Percentiles rank a stretch among this genome's conserved stretches.
phyloP scores from a whole-genome alignment of 2,329 filamentous ascomycete genomes.

The Pestalotiopsis sp. region DNA sequence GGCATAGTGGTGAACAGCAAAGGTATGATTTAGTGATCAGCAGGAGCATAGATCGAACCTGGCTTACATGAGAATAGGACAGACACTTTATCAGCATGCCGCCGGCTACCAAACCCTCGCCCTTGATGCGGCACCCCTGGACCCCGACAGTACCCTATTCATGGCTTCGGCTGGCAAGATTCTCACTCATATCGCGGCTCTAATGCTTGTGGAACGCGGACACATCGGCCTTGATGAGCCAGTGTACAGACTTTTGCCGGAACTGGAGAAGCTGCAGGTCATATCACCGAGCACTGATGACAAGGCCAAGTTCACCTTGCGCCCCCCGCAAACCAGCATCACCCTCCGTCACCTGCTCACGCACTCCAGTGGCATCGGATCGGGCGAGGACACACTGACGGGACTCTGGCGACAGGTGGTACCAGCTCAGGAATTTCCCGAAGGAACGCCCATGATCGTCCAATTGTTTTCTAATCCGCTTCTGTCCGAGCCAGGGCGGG shows the following conservation, averaged over 20 bases:
- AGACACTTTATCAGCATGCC: background rate
- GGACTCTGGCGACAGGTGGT: background rate
- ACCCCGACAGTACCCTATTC: constrained; percentile 8
- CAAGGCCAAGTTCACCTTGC: constrained; percentile 16
- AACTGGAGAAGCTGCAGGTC: constrained; percentile 44
- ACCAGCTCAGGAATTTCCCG: background rate
- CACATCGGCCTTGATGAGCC: constrained; percentile 48
- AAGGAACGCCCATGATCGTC: constrained; percentile 12
- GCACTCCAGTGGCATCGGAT: constrained; percentile 46
- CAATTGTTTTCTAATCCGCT: constrained; percentile 38
- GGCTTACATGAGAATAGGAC: background rate
- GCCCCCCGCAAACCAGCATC: constrained; percentile 31
- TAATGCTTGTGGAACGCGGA: constrained; percentile 51
- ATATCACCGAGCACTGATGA: constrained; percentile 42
- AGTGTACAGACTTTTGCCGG: constrained; percentile 43
- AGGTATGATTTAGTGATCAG: background rate
- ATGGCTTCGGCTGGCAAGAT: constrained; percentile 35
- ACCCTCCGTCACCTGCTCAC: constrained; percentile 49
- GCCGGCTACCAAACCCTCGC: constrained; percentile 7
- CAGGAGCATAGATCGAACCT: background rate
- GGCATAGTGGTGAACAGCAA: constrained; percentile 6
- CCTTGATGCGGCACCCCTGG: constrained; percentile 2
- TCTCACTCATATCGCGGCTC: constrained; percentile 45
- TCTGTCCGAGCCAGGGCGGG: constrained; percentile 44
- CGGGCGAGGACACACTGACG: constrained; percentile 32